Percentiles rank a stretch among this genome's conserved stretches.
Conservation (phyloP, 1,284 basidiomycete genomes). For the Sphagnurus paluster region DNA sequence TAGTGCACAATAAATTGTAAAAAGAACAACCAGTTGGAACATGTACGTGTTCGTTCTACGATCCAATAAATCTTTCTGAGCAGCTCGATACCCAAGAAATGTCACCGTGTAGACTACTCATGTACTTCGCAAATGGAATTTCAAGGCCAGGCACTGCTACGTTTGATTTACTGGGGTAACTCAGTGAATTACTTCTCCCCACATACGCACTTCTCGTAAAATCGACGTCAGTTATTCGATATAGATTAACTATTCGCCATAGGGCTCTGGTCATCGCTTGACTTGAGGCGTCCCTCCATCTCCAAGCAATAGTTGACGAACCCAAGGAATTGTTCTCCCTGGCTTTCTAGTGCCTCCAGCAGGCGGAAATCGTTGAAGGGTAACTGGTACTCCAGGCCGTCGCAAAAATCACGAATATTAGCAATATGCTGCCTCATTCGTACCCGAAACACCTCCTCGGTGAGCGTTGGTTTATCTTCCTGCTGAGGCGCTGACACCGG, state of each 20-base stretch:
- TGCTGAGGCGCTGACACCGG: not conserved
- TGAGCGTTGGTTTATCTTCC: conserved; percentile 7
- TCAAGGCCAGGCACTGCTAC: not conserved
- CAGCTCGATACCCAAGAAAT: not conserved
- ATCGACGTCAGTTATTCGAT: no score
- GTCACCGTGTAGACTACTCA: conserved; percentile 2
- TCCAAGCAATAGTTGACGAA: conserved; percentile 26
- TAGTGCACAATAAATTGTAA: conserved; percentile 29
- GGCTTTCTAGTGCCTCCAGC: conserved; percentile 28
- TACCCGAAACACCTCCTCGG: conserved; percentile 23
- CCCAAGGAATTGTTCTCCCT: conserved; percentile 28
- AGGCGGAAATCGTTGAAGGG: conserved; percentile 32
- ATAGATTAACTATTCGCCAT: no score
- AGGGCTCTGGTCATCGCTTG: not conserved
- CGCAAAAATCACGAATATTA: conserved; percentile 32
- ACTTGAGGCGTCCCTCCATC: conserved; percentile 17
- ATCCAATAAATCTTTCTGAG: not conserved
- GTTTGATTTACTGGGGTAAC: no score
- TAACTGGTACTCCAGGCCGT: conserved; percentile 34
- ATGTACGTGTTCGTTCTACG: not conserved
- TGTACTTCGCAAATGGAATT: not conserved
- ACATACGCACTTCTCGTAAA: no score
- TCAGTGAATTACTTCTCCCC: no score
- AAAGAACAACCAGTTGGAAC: not conserved
- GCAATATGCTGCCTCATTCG: conserved; percentile 30